Evolutionary conservation across 805 yeast genomes (phyloP), one percentile per base, ranked within the genome.

Genomic region (Komagataella ulmi): DNA sequence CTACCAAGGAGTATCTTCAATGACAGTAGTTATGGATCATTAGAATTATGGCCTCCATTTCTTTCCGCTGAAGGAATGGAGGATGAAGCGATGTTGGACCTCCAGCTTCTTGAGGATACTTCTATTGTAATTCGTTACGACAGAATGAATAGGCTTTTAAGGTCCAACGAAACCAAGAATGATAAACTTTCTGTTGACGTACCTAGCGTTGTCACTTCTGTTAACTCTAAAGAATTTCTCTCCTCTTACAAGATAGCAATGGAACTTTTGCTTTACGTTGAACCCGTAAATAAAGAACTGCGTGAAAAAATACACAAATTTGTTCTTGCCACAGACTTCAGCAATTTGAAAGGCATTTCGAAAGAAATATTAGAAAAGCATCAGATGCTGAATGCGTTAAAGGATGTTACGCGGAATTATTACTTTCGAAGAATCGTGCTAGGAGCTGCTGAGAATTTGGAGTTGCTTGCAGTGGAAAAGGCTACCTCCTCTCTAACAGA

Each of bases 41-140:
- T 59, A 7, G 59, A 65, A 14, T 68, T 69, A 17, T 90, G 97
- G 97, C 97, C 97, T 2, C 95, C 96, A 0, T 90, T 96, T 88
- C 64, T 89, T 40, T 88, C 90, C 1, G 62, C 79, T 49, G 95
- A 88, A 59, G 70, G 82, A 19, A 79, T 86, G 55, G 75, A 79
- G 55, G 80, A 81, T 50, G 71, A 77, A 17, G 70, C 74, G 0
- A 59, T 73, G 1, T 65, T 79, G 54, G 60, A 67, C 10, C 74
- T 76, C 52, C 71, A 81, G 49, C 67, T 90, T 44, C 73, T 88
- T 23, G 77, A 83, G 36, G 75, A 81, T 54, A 77, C 87, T 2
- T 77, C 90, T 0, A 70, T 81, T 21, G 75, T 80, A 61, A 61
- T 85, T 18, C 72, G 83, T 1, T 81, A 74, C 56, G 87, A 84